Evolutionary conservation across 108 stramenopile genomes (phyloP).

Genomic region (Mayamaea pseudoterrestris): DNA sequence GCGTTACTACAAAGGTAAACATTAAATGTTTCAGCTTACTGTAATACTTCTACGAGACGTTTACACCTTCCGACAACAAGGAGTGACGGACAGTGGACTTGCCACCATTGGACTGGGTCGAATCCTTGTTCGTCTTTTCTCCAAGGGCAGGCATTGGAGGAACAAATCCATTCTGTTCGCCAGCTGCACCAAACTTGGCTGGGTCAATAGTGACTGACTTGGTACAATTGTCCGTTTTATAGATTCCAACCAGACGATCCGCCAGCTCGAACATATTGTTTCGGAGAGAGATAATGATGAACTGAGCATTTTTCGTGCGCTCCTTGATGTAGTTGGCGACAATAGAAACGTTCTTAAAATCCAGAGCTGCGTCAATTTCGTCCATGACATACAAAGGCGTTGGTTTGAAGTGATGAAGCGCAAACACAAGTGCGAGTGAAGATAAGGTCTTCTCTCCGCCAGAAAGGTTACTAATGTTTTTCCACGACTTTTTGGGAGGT

Average conservation of each 20-base stretch:
- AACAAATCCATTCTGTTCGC: conserved; percentile 4
- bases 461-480: conserved; percentile 94
- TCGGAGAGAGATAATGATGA: conserved; percentile 96
- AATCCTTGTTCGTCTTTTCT: neutral
- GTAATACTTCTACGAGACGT: too few species aligned
- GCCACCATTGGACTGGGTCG: neutral
- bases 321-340: conserved; percentile 99
- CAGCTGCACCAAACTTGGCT: conserved; percentile 1
- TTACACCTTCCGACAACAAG: too few species aligned
- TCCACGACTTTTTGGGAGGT: conserved; percentile 99
- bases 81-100: neutral
- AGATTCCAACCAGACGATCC: conserved; percentile 95
- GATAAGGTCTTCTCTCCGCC: conserved; percentile 98
- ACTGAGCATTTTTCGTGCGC: conserved; percentile 96
- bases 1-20: too few species aligned
- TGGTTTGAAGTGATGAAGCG: conserved; percentile 99
- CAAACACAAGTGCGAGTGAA: conserved; percentile 97
- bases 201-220: conserved; percentile 97
- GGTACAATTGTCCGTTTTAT: conserved; percentile 94
- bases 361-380: conserved; percentile 98
- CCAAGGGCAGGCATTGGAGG: conserved; percentile 3
- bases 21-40: too few species aligned
- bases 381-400: conserved; percentile 99
- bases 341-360: conserved; percentile 99
- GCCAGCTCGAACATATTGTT: conserved; percentile 99